Percentiles rank a stretch among this genome's conserved stretches.
Conservation (phyloP, 2,329 filamentous ascomycete genomes). For the Pseudogymnoascus sp. region DNA sequence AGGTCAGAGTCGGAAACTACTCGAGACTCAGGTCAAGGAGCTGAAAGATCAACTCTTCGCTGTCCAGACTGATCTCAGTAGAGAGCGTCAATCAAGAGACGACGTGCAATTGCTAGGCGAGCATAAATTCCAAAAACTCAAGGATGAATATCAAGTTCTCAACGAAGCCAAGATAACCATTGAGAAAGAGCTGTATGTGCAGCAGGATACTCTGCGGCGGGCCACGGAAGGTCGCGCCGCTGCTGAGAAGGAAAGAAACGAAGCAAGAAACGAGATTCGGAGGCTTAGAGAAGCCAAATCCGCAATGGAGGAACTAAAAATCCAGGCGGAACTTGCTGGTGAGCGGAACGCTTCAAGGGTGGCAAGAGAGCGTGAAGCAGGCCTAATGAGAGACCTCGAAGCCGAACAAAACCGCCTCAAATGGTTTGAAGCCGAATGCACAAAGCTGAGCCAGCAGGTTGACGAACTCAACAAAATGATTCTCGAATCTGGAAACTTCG, state of each 20-base stretch:
- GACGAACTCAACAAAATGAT: constrained; percentile 83
- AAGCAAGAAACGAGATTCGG: constrained; percentile 78
- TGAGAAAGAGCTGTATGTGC: constrained; percentile 93
- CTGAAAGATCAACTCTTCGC: constrained; percentile 80
- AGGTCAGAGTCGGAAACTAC: constrained; percentile 67
- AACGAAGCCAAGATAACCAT: constrained; percentile 96
- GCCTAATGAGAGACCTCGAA: constrained; percentile 71
- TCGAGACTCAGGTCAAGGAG: constrained; percentile 80
- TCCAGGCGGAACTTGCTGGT: constrained; percentile 71
- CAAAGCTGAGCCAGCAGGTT: constrained; percentile 67
- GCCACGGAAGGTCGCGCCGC: constrained; percentile 72
- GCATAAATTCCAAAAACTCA: constrained; percentile 74
- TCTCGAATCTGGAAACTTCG: constrained; percentile 80
- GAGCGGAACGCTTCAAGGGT: constrained; percentile 71
- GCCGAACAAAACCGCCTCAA: constrained; percentile 66
- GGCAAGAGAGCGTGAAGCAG: constrained; percentile 71
- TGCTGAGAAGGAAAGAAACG: constrained; percentile 81
- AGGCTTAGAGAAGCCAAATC: constrained; percentile 75
- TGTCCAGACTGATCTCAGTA: constrained; percentile 78
- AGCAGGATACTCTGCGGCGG: constrained; percentile 82
- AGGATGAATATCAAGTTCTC: constrained; percentile 75
- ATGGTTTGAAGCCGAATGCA: constrained; percentile 72
- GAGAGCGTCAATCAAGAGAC: constrained; percentile 86
- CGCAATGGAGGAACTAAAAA: constrained; percentile 74
- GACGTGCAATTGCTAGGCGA: constrained; percentile 87